These are phyloP conservation scores for Stephania yunnanensis DNA, from an alignment of 164 flowering plant species.

Conservation along the genomic window DNA sequence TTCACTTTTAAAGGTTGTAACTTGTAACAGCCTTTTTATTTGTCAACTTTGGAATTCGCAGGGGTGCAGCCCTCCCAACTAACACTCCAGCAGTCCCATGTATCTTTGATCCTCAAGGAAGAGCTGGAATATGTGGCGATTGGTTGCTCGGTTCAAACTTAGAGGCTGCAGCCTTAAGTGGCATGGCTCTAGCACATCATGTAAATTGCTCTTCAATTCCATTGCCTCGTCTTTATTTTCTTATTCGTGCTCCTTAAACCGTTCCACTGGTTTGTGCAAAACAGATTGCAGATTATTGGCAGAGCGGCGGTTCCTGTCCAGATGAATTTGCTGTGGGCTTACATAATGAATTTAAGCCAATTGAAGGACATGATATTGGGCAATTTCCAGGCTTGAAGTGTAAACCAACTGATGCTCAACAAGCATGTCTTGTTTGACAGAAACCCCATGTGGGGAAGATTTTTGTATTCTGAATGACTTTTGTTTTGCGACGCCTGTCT, in stretches of 20 bases:
- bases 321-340: conserved; percentile 82
- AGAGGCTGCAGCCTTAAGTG: conserved; percentile 89
- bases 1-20: background rate
- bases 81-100: conserved; percentile 78
- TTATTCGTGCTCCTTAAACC: background rate
- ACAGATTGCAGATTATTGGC: conserved; percentile 83
- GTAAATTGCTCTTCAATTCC: conserved; percentile 25
- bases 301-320: conserved; percentile 41
- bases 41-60: conserved; percentile 24
- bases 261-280: conserved; percentile 12
- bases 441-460: conserved; percentile 4
- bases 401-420: conserved; percentile 14
- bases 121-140: conserved; percentile 98
- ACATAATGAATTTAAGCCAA: conserved; percentile 57
- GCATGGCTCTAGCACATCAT: conserved; percentile 81
- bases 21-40: background rate
- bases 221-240: background rate
- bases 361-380: conserved; percentile 80
- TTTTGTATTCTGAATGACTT: background rate
- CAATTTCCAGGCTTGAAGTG: conserved; percentile 69
- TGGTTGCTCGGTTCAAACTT: conserved; percentile 92
- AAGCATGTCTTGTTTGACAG: conserved; percentile 3
- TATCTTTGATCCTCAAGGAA: conserved; percentile 88
- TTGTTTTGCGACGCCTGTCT: background rate
- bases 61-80: conserved; percentile 99